A percentile compares a stretch with the other conserved stretches of the same genome.
These are phyloP conservation scores for Nyctanthes arbortristis DNA, from an alignment of 257 asterid species.

Conservation along the genomic window DNA sequence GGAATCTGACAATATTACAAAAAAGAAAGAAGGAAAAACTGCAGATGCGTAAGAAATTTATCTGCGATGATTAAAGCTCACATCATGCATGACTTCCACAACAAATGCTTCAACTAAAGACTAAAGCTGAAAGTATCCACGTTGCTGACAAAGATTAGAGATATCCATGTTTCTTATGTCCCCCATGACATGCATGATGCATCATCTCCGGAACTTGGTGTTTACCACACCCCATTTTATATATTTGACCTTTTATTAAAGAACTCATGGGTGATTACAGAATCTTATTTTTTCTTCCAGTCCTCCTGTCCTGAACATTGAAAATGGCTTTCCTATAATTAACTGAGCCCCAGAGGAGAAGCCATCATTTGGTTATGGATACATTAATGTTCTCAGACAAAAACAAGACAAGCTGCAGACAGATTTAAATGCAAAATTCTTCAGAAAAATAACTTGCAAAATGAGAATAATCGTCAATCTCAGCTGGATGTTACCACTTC, in stretches of 20 bases:
- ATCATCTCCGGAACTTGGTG: background rate
- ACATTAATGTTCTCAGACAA: background rate
- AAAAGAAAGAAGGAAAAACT: background rate
- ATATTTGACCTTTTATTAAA: background rate
- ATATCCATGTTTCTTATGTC: background rate
- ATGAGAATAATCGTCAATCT: background rate
- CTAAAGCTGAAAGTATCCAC: background rate
- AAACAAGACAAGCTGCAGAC: background rate
- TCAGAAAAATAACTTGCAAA: background rate
- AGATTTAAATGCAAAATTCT: background rate
- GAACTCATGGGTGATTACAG: background rate
- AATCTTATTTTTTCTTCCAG: background rate
- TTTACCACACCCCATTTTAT: background rate
- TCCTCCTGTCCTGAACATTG: background rate
- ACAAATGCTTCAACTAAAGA: background rate
- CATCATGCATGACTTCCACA: too few species aligned
- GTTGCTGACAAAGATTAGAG: background rate
- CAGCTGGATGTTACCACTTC: background rate
- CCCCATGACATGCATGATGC: background rate
- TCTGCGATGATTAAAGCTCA: background rate
- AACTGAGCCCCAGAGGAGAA: background rate
- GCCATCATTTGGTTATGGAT: background rate
- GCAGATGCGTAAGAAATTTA: background rate
- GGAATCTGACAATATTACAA: background rate
- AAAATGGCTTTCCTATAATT: background rate